A percentile compares a stretch with the other conserved stretches of the same genome.
Conservation (phyloP, 495 filamentous ascomycete genomes). For the Paragyromitra xinjiangensis region DNA sequence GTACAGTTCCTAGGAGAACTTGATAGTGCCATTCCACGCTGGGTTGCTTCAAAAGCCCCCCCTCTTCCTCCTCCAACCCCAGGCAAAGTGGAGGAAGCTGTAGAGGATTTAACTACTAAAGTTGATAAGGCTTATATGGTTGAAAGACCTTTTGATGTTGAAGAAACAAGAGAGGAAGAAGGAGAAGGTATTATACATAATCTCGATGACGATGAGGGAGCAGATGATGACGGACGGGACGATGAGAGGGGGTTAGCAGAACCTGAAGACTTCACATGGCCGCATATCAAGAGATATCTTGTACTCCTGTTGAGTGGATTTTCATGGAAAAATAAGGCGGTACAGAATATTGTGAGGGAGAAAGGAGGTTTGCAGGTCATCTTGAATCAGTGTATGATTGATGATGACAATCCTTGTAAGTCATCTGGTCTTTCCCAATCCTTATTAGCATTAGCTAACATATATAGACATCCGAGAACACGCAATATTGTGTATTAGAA, state of each 20-base stretch:
- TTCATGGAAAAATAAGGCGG: slow-evolving; percentile 54
- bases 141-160: slow-evolving; percentile 56
- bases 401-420: slow-evolving; percentile 58
- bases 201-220: slow-evolving; percentile 44
- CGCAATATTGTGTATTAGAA: slow-evolving; percentile 78
- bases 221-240: slow-evolving; percentile 51
- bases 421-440: background rate
- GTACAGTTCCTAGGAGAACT: slow-evolving; percentile 53
- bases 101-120: slow-evolving; percentile 20
- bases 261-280: slow-evolving; percentile 58
- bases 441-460: background rate
- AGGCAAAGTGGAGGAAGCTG: slow-evolving; percentile 4
- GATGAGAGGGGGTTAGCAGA: slow-evolving; percentile 55
- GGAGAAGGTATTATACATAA: slow-evolving; percentile 28
- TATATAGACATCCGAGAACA: slow-evolving; percentile 72
- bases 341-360: slow-evolving; percentile 55
- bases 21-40: slow-evolving; percentile 56
- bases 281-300: slow-evolving; percentile 57
- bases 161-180: slow-evolving; percentile 18
- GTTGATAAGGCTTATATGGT: slow-evolving; percentile 52
- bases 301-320: slow-evolving; percentile 52
- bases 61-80: slow-evolving; percentile 12
- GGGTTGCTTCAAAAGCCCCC: slow-evolving; percentile 52
- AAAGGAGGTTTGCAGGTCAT: slow-evolving; percentile 52
- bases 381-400: slow-evolving; percentile 57